These are phyloP conservation scores for Pseudogymnoascus sp. DNA, from an alignment of 2,329 filamentous ascomycete genomes.

Conservation along the genomic window DNA sequence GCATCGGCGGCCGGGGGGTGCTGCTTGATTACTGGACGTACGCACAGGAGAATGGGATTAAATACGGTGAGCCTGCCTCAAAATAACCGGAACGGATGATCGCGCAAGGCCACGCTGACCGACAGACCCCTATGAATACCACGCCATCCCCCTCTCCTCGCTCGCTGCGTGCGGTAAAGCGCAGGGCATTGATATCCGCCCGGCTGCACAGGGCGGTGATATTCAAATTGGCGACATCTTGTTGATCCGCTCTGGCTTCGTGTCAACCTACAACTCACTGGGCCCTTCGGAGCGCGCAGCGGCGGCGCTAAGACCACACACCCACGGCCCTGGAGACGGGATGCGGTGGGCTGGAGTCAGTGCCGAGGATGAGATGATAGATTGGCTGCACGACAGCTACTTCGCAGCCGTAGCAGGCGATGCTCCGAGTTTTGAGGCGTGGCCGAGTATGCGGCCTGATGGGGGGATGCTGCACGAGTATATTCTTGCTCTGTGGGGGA, in stretches of 20 bases:
- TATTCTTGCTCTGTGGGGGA: constrained; percentile 27
- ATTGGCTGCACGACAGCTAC: constrained; percentile 34
- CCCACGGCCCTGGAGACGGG: constrained; percentile 29
- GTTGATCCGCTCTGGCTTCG: constrained; percentile 42
- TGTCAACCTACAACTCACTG: constrained; percentile 30
- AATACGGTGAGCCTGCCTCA: constrained; percentile 23
- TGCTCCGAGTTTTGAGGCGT: constrained; percentile 35
- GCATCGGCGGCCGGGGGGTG: constrained; percentile 48
- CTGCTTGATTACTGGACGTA: constrained; percentile 44
- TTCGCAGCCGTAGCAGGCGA: constrained; percentile 39
- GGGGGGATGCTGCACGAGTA: constrained; percentile 24
- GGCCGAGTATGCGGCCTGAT: constrained; percentile 18
- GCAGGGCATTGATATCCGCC: constrained; percentile 27
- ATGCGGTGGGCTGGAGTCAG: constrained; percentile 40
- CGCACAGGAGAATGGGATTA: constrained; percentile 32
- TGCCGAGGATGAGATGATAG: constrained; percentile 37
- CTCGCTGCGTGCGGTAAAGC: constrained; percentile 23
- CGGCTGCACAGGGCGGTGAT: constrained; percentile 37
- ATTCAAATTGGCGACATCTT: constrained; percentile 46
- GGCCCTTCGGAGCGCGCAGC: constrained; percentile 31
- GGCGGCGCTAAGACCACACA: constrained; percentile 31
- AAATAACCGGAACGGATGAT: no score
- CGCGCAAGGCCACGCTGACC: neutral
- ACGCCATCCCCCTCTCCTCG: constrained; percentile 22
- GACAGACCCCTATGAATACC: constrained; percentile 25